Conservation (phyloP, 805 yeast species). For the Yarrowia alimentaria region DNA sequence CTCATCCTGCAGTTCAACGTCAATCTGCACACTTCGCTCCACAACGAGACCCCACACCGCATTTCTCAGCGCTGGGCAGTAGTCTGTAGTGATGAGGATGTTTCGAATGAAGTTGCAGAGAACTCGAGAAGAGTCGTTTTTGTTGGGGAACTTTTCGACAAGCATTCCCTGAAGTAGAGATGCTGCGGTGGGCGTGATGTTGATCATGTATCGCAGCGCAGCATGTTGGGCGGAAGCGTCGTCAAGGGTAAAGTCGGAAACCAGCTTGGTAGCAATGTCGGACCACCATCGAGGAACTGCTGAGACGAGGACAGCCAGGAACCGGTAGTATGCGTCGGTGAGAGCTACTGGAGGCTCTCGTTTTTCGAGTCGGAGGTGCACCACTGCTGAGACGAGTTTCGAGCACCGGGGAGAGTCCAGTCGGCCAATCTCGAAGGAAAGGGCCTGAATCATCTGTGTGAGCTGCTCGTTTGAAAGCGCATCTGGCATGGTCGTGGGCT, state of each 20-base stretch:
- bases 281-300: conserved; percentile 88
- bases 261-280: conserved; percentile 70
- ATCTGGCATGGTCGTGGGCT: conserved; percentile 54
- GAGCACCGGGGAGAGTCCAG: conserved; percentile 54
- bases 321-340: conserved; percentile 60
- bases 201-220: conserved; percentile 60
- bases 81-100: conserved; percentile 55
- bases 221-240: conserved; percentile 57
- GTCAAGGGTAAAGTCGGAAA: conserved; percentile 53
- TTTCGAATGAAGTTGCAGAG: conserved; percentile 66
- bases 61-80: conserved; percentile 72
- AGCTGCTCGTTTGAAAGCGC: conserved; percentile 55
- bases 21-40: conserved; percentile 79
- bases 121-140: no score
- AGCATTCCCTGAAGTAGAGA: conserved; percentile 59
- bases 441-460: conserved; percentile 52
- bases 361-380: conserved; percentile 54
- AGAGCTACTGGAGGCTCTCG: conserved; percentile 44
- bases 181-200: conserved; percentile 78
- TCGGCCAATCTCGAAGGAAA: conserved; percentile 64
- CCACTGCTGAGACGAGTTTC: conserved; percentile 62
- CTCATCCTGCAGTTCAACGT: conserved; percentile 88
- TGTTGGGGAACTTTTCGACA: conserved; percentile 72
- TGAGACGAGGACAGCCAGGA: conserved; percentile 74
- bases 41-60: conserved; percentile 77